A percentile compares a stretch with the other conserved stretches of the same genome.
Evolutionary conservation across 768 basidiomycete species (phyloP).

Genomic region (Auricularia sp.): DNA sequence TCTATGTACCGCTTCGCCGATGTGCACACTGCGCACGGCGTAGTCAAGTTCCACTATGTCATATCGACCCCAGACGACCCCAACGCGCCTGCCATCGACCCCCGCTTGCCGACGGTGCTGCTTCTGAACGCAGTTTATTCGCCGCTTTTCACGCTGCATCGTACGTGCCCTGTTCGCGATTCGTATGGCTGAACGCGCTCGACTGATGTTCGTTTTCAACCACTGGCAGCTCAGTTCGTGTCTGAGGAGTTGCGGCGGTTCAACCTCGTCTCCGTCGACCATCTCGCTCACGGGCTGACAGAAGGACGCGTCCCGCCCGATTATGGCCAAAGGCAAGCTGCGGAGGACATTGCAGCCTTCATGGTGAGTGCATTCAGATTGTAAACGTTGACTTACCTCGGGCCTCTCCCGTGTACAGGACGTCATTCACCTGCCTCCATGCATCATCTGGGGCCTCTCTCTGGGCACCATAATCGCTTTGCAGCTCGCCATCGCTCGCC

Average conservation of each 20-base stretch:
- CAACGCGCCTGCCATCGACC: neutral
- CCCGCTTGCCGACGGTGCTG: neutral
- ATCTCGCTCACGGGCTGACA: neutral
- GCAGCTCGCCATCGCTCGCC: neutral
- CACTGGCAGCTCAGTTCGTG: neutral
- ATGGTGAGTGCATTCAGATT: neutral
- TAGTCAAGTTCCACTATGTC: neutral
- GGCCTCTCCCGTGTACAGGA: neutral
- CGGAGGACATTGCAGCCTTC: neutral
- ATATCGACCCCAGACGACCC: neutral
- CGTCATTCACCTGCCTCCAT: neutral
- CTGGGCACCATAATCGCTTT: neutral
- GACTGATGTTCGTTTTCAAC: neutral
- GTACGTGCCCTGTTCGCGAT: neutral
- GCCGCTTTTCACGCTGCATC: neutral
- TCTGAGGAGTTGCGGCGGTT: neutral
- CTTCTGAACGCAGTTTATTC: neutral
- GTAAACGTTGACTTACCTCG: neutral
- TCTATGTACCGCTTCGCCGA: neutral
- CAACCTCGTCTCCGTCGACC: neutral
- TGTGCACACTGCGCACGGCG: neutral
- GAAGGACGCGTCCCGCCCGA: neutral
- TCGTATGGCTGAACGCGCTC: neutral
- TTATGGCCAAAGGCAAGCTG: neutral
- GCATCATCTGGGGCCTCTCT: neutral